Evolutionary conservation across 208 protist species (phyloP).

Genomic region (Leishmania aethiopica): DNA sequence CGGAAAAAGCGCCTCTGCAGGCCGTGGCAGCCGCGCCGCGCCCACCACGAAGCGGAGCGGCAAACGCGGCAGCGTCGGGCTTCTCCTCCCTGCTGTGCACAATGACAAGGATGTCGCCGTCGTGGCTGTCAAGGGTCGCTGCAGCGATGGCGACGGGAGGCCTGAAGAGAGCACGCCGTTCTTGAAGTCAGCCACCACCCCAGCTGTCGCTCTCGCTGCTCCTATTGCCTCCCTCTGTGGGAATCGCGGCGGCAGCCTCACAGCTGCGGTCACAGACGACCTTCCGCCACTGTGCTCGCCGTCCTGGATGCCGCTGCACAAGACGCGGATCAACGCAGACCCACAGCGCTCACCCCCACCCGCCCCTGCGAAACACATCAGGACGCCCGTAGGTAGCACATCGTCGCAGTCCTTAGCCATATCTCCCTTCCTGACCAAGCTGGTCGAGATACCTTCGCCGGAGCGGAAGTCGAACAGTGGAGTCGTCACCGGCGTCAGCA

Average conservation of each 20-base stretch:
- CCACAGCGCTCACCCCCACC: not conserved
- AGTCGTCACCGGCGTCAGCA: not conserved
- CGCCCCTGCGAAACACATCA: not conserved
- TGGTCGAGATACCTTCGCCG: not conserved
- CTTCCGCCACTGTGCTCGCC: slow-evolving; percentile 1
- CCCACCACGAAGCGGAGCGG: not conserved
- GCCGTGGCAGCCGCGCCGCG: not conserved
- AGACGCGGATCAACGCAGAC: not conserved
- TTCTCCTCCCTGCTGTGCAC: not conserved
- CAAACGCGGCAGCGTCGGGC: not conserved
- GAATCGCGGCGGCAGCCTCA: not conserved
- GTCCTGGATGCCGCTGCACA: not conserved
- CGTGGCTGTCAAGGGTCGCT: not conserved
- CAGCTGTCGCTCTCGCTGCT: not conserved
- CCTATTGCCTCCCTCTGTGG: not conserved
- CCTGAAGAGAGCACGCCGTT: not conserved
- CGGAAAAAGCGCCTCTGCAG: not conserved
- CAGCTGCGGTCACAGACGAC: not conserved
- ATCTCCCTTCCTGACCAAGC: not conserved
- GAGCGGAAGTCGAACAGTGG: not conserved
- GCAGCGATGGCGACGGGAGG: not conserved
- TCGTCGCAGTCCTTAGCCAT: not conserved
- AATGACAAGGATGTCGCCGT: not conserved
- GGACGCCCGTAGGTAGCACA: not conserved
- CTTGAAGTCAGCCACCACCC: not conserved